Percentiles rank a stretch among this genome's conserved stretches.
These are phyloP conservation scores for Phallus indusiatus DNA, from an alignment of 768 basidiomycete genomes.

Conservation along the genomic window DNA sequence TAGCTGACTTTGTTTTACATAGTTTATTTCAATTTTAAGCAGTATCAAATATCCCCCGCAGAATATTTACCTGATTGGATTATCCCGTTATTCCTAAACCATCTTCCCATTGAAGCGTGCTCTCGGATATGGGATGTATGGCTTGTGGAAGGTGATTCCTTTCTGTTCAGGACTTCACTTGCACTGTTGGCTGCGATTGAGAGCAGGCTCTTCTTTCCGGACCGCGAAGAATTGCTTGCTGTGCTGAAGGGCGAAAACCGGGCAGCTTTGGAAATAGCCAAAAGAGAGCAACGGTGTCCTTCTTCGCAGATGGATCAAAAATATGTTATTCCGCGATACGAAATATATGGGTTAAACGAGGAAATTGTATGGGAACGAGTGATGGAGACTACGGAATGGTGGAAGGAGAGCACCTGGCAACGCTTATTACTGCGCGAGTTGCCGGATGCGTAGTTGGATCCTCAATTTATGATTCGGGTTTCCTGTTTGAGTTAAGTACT, in stretches of 20 bases:
- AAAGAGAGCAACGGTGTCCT: constrained; percentile 43
- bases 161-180: constrained; percentile 78
- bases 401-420: constrained; percentile 87
- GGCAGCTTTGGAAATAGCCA: constrained; percentile 75
- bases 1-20: neutral
- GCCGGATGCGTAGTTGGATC: constrained; percentile 47
- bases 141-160: constrained; percentile 82
- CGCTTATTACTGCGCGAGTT: constrained; percentile 74
- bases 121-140: constrained; percentile 86
- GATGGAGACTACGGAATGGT: constrained; percentile 80
- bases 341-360: constrained; percentile 79
- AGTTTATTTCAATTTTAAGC: constrained; percentile 95
- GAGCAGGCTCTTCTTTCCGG: constrained; percentile 82
- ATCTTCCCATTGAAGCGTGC: constrained; percentile 86
- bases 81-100: constrained; percentile 68
- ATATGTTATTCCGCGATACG: constrained; percentile 44
- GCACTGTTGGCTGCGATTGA: constrained; percentile 77
- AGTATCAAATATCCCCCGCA: constrained; percentile 80
- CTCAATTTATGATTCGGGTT: neutral
- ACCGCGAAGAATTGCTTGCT: constrained; percentile 66
- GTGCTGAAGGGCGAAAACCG: constrained; percentile 80
- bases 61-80: constrained; percentile 83
- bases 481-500: neutral
- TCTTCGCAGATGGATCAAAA: constrained; percentile 4
- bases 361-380: constrained; percentile 80